Evolutionary conservation across 805 yeast genomes (phyloP), one percentile per base, ranked within the genome.

Genomic region (Schizosaccharomyces lindneri): DNA sequence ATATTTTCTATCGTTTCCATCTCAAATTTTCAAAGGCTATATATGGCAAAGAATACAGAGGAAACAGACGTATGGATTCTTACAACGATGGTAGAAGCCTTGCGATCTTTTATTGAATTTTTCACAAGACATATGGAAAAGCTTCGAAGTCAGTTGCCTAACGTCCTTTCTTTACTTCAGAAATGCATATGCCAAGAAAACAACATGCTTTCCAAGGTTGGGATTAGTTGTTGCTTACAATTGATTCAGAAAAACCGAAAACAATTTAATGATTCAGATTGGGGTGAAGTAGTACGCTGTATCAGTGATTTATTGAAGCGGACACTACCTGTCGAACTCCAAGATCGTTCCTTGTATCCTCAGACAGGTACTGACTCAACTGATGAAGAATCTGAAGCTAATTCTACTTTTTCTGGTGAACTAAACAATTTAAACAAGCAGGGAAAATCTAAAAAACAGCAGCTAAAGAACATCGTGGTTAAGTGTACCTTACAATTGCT

Each of bases 101-200:
- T 94, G 69, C 81, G 94, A 70, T 85, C 86, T 67, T 80, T 88
- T 82, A 82, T 90, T 67, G 82, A 85, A 0, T 74, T 93, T 62
- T 85, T 90, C 68, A 79, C 88, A 0, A 85, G 83, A 65, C 89
- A 85, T 72, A 93, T 89, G 70, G 85, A 79, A 55, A 78, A 83
- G 1, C 78, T 93, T 68, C 82, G 82, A 66, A 76, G 80, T 51
- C 80, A 85, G 79, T 74, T 90, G 61, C 85, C 81, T 63, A 93
- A 87, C 0, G 87, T 85, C 70, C 75, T 94, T 71, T 81, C 81
- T 21, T 75, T 93, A 61, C 73, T 93, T 62, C 81, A 82, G 1
- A 83, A 90, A 5, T 93, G 98, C 72, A 87, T 93, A 61, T 87
- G 95, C 67, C 98, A 93, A 71, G 96, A 89, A 67, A 90, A 93